These are phyloP conservation scores for Neofusicoccum laricinum DNA, from an alignment of 2,329 filamentous ascomycete genomes.

Conservation along the genomic window DNA sequence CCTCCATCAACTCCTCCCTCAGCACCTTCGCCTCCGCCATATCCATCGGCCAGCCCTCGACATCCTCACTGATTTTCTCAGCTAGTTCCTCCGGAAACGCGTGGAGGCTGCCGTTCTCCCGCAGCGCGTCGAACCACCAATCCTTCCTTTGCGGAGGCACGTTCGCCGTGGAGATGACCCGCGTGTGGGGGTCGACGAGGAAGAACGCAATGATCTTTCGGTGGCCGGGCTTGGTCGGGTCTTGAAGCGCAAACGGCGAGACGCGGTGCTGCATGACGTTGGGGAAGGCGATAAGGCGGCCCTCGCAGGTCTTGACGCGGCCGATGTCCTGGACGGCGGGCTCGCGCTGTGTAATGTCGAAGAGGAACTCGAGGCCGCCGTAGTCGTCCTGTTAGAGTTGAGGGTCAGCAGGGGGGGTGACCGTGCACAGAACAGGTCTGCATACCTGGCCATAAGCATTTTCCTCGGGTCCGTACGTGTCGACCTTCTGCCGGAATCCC, in stretches of 20 bases:
- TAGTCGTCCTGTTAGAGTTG: constrained; percentile 28
- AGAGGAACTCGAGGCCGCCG: constrained; percentile 33
- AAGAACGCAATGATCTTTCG: constrained; percentile 57
- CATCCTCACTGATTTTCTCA: too few relatives aligned
- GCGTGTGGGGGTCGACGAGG: constrained; percentile 55
- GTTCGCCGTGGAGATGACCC: constrained; percentile 52
- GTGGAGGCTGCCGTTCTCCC: too few relatives aligned
- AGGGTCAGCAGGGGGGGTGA: constrained; percentile 23
- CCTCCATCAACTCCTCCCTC: too few relatives aligned
- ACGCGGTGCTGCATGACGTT: constrained; percentile 54
- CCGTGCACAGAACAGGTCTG: constrained; percentile 21
- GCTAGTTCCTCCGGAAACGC: too few relatives aligned
- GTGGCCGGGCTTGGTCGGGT: constrained; percentile 53
- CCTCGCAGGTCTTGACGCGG: constrained; percentile 45
- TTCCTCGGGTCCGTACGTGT: constrained; percentile 16
- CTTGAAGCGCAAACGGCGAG: constrained; percentile 48
- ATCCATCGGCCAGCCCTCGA: too few relatives aligned
- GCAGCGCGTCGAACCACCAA: too few relatives aligned
- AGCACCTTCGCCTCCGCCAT: too few relatives aligned
- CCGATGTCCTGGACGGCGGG: constrained; percentile 46
- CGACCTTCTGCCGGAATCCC: constrained; percentile 44
- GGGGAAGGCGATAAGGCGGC: constrained; percentile 56
- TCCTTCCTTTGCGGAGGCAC: too few relatives aligned
- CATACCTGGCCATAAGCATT: neutral
- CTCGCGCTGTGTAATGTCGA: constrained; percentile 37